These are phyloP conservation scores for Penicillium verhagenii DNA, from an alignment of 495 filamentous ascomycete genomes.

Conservation along the genomic window DNA sequence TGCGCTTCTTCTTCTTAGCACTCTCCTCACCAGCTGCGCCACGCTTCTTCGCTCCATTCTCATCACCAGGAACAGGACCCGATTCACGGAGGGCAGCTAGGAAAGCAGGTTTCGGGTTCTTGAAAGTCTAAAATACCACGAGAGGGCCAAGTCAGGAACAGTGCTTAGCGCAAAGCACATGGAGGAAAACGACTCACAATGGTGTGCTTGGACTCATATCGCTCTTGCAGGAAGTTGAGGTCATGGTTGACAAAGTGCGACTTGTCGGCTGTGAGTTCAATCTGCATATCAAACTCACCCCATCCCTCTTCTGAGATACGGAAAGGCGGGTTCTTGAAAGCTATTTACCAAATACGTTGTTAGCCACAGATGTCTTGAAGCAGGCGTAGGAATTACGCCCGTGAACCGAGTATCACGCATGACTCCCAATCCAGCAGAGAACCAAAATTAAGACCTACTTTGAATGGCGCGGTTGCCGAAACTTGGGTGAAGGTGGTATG, in stretches of 20 bases:
- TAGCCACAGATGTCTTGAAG: background rate
- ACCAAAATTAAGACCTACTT: conserved; percentile 48
- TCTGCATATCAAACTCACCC: conserved; percentile 98
- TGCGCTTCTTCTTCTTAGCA: conserved; percentile 73
- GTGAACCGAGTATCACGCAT: background rate
- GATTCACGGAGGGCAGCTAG: conserved; percentile 72
- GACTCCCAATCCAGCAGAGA: background rate
- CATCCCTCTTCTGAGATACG: conserved; percentile 90
- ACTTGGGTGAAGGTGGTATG: conserved; percentile 89
- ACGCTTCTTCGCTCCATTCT: conserved; percentile 58
- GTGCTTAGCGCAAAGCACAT: background rate
- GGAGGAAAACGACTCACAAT: conserved; percentile 53
- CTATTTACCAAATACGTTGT: conserved; percentile 38
- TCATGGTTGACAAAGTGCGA: conserved; percentile 82
- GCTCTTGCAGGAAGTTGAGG: conserved; percentile 79
- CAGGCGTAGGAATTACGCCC: background rate
- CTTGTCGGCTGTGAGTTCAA: conserved; percentile 77
- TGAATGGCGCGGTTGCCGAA: conserved; percentile 78
- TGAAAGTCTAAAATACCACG: conserved; percentile 61
- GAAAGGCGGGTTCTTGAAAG: conserved; percentile 81
- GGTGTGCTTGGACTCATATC: conserved; percentile 81
- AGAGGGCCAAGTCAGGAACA: background rate
- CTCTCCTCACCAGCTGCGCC: conserved; percentile 53
- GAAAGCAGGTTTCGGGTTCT: conserved; percentile 84
- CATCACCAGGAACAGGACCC: conserved; percentile 78